phyloP scores from a whole-genome alignment of 495 filamentous ascomycete genomes.

The Xylaria acuta region DNA sequence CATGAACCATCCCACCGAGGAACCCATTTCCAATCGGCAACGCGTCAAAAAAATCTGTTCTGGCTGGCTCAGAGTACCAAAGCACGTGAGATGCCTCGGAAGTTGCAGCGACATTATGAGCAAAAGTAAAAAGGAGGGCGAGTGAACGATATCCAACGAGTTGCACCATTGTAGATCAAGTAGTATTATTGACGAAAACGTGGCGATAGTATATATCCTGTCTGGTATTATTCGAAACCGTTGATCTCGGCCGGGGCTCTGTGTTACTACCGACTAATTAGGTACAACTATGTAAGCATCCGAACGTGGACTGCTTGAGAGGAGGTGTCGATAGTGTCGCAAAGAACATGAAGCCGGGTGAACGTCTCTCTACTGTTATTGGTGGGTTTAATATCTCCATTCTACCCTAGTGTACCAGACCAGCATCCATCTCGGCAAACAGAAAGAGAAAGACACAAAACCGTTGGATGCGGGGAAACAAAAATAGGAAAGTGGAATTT shows the following conservation, averaged over 20 bases:
- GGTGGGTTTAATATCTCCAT: constrained; percentile 17
- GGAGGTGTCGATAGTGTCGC: not conserved
- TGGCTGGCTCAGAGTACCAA: constrained; percentile 22
- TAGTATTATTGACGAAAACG: not conserved
- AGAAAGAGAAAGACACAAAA: not conserved
- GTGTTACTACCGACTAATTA: not conserved
- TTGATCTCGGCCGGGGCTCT: not conserved
- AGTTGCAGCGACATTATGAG: not conserved
- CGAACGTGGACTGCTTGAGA: not conserved
- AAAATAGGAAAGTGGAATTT: not conserved
- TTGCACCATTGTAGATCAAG: not conserved
- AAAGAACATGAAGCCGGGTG: not conserved
- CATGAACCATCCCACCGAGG: constrained; percentile 57
- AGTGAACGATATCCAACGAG: not conserved
- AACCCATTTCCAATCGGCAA: constrained; percentile 55
- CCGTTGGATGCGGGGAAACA: not conserved
- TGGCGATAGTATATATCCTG: not conserved
- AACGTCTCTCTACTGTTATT: not conserved
- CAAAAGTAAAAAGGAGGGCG: not conserved
- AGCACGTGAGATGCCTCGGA: constrained; percentile 13
- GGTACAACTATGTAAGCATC: not conserved
- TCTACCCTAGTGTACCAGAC: not conserved
- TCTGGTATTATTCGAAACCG: not conserved
- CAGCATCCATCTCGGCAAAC: not conserved
- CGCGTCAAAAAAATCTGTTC: constrained; percentile 31